Conservation (phyloP, 2,329 filamentous ascomycete genomes). For the Colletotrichum sidae region DNA sequence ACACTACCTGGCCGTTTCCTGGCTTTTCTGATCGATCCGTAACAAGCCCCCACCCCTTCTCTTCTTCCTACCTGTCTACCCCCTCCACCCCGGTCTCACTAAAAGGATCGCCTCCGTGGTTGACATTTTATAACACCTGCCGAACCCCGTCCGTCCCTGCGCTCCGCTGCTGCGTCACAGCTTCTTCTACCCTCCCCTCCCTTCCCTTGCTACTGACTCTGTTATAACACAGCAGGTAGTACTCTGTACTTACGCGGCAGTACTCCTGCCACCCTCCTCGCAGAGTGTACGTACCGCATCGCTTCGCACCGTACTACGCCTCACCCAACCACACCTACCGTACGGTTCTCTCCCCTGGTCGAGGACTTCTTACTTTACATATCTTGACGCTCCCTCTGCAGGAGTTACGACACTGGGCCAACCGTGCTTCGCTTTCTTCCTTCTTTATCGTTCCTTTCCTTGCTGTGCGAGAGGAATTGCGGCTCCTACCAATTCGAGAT, state of each 20-base stretch:
- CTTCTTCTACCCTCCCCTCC: constrained; percentile 26
- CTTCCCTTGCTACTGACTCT: constrained; percentile 1
- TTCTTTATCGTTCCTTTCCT: constrained; percentile 18
- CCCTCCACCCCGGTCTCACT: constrained; percentile 33
- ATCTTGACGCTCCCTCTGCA: constrained; percentile 33
- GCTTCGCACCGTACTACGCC: too few species aligned
- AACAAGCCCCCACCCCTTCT: constrained; percentile 16
- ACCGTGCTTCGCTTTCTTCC: constrained; percentile 27
- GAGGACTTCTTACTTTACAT: constrained; percentile 25
- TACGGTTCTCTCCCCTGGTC: neutral
- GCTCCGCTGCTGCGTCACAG: constrained; percentile 35
- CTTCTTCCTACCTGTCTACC: constrained; percentile 17
- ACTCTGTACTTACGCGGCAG: too few species aligned
- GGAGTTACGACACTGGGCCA: constrained; percentile 13
- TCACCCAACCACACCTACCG: too few species aligned
- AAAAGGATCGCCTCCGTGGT: constrained; percentile 37
- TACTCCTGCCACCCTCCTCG: too few species aligned
- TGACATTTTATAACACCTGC: constrained; percentile 38
- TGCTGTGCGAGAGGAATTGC: constrained; percentile 11
- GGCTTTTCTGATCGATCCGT: constrained; percentile 28
- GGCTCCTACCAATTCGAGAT: constrained; percentile 7
- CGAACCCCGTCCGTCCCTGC: constrained; percentile 36
- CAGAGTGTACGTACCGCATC: too few species aligned
- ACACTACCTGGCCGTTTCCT: constrained; percentile 14
- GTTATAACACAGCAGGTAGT: too few species aligned